phyloP scores from a whole-genome alignment of 352 stramenopile genomes.

The Pythium rhizo-oryzae region DNA sequence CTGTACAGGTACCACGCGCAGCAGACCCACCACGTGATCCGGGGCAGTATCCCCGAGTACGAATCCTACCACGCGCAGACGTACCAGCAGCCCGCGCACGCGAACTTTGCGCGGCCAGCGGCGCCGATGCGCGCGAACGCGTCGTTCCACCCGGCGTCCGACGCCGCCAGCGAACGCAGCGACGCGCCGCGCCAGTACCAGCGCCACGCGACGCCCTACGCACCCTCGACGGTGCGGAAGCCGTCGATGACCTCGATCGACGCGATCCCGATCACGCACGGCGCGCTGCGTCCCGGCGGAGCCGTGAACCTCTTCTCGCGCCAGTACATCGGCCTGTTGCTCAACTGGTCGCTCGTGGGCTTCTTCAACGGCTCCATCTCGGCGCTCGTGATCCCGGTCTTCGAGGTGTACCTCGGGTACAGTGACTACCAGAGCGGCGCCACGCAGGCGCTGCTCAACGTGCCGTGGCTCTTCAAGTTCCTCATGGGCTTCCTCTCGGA shows the following conservation, averaged over 20 bases:
- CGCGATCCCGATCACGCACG: constrained; percentile 9
- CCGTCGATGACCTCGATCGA: constrained; percentile 6
- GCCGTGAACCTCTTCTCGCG: constrained; percentile 12
- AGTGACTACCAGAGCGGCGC: constrained; percentile 10
- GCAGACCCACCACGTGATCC: background rate
- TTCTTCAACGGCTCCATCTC: constrained; percentile 31
- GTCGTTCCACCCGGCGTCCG: too few species aligned
- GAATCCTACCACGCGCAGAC: too few species aligned
- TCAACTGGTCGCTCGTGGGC: constrained; percentile 33
- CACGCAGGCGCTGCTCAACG: constrained; percentile 5
- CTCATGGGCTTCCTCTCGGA: constrained; percentile 35
- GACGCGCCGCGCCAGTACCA: background rate
- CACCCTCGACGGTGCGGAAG: background rate
- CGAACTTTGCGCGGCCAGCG: too few species aligned
- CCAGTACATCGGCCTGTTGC: constrained; percentile 17
- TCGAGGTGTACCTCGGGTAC: constrained; percentile 30
- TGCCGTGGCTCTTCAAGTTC: constrained; percentile 35
- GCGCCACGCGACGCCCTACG: constrained; percentile 11
- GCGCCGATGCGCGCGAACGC: too few species aligned
- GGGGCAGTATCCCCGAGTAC: background rate
- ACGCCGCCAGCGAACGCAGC: background rate
- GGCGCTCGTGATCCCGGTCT: constrained; percentile 27
- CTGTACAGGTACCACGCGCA: constrained; percentile 21
- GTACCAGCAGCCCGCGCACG: too few species aligned
- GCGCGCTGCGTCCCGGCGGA: background rate